Percentiles rank a stretch among this genome's conserved stretches.
These are phyloP conservation scores for Acorus calamus DNA, from an alignment of 106 monocot species.

Conservation along the genomic window DNA sequence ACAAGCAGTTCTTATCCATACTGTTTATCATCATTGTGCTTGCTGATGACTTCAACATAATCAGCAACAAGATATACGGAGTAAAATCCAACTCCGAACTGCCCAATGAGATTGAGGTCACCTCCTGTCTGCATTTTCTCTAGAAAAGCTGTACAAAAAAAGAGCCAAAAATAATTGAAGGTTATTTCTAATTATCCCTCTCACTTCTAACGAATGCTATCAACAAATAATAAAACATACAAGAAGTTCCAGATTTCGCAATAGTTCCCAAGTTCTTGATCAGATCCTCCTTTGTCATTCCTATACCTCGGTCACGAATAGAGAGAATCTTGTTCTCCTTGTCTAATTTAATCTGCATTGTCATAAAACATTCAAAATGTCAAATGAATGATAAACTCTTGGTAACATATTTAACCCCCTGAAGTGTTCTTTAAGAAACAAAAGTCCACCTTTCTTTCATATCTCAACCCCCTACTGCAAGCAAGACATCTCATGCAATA, in stretches of 20 bases:
- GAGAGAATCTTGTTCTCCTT: slow-evolving; percentile 85
- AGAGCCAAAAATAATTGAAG: not conserved
- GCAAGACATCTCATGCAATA: too few relatives aligned
- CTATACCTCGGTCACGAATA: slow-evolving; percentile 90
- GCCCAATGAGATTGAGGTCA: slow-evolving; percentile 92
- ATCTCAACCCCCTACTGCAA: too few relatives aligned
- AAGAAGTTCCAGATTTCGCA: slow-evolving; percentile 95
- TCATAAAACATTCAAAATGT: not conserved
- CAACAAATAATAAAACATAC: slow-evolving; percentile 18
- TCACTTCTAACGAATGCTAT: not conserved
- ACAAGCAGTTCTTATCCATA: slow-evolving; percentile 16
- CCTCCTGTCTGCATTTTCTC: slow-evolving; percentile 98
- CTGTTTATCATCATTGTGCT: slow-evolving; percentile 98
- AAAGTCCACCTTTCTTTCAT: too few relatives aligned
- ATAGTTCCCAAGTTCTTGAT: slow-evolving; percentile 98
- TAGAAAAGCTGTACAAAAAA: slow-evolving; percentile 61
- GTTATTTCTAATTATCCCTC: not conserved
- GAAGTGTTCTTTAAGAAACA: too few relatives aligned
- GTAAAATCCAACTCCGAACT: slow-evolving; percentile 98
- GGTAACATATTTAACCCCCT: too few relatives aligned
- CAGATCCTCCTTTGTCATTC: slow-evolving; percentile 97
- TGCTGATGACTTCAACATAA: slow-evolving; percentile 98
- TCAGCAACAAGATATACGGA: slow-evolving; percentile 97
- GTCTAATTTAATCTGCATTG: slow-evolving; percentile 78
- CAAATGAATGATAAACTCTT: too few relatives aligned